These are phyloP conservation scores for Aspergillus indologenus DNA, from an alignment of 495 filamentous ascomycete genomes.

Conservation along the genomic window DNA sequence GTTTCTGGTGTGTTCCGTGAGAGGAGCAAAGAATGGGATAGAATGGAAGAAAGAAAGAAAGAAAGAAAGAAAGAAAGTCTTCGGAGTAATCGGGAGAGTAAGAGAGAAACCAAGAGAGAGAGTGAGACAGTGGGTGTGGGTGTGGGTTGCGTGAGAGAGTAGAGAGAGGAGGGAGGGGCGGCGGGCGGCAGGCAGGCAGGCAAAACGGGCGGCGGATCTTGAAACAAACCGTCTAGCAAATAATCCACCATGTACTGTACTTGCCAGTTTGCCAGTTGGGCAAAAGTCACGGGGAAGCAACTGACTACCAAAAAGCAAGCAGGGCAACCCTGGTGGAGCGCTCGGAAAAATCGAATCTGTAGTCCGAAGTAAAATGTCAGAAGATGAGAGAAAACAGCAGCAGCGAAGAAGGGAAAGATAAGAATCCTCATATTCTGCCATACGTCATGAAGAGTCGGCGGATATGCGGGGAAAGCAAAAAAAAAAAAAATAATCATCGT, in stretches of 20 bases:
- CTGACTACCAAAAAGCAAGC: not conserved
- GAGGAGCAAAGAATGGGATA: constrained; percentile 4
- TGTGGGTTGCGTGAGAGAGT: too few relatives aligned
- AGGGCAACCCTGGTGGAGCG: not conserved
- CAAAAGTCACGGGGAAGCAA: not conserved
- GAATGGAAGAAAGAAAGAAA: constrained; percentile 2
- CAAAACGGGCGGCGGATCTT: constrained; percentile 13
- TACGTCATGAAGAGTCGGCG: constrained; percentile 3
- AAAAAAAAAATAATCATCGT: too few relatives aligned
- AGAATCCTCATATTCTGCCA: not conserved
- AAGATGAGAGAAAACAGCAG: not conserved
- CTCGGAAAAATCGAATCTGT: not conserved
- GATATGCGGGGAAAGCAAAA: not conserved
- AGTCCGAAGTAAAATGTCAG: not conserved
- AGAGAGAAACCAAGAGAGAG: constrained; percentile 1
- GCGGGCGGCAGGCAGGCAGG: constrained; percentile 12
- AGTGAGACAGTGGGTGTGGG: not conserved
- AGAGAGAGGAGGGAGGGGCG: constrained; percentile 8
- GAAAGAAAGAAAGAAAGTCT: not conserved
- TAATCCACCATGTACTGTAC: too few relatives aligned
- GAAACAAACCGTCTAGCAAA: constrained; percentile 2
- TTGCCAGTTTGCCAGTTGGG: constrained; percentile 1
- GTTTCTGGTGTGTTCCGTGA: constrained; percentile 6
- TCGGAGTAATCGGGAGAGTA: not conserved
- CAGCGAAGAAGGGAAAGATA: not conserved